A percentile compares a stretch with the other conserved stretches of the same genome.
Conservation (phyloP, 2,329 filamentous ascomycete species). For the Sporothrix euskadiensis region DNA sequence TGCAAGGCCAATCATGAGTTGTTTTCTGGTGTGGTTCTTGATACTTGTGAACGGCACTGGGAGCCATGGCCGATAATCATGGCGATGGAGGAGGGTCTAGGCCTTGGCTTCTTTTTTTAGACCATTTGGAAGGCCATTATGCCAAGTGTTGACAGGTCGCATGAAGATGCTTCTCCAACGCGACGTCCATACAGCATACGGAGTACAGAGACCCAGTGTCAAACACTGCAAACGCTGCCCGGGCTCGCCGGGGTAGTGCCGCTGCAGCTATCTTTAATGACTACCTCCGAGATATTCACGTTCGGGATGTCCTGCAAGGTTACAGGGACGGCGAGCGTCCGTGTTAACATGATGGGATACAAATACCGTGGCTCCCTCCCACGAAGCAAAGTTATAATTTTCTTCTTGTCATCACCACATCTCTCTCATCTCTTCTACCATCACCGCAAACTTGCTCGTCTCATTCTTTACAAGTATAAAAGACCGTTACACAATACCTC, state of each 20-base stretch:
- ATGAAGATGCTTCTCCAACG: not conserved
- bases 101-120: slow-evolving; percentile 15
- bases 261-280: not conserved
- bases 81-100: not conserved
- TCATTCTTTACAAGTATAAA: not conserved
- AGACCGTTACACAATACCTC: not conserved
- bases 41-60: not conserved
- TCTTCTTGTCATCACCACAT: not conserved
- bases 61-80: not conserved
- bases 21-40: not conserved
- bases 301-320: not conserved
- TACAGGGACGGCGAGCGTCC: not conserved
- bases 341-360: not conserved
- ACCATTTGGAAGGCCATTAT: not conserved
- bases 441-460: not conserved
- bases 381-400: not conserved
- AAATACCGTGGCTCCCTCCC: not conserved
- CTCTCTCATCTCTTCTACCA: not conserved
- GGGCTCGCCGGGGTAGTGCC: not conserved
- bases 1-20: not conserved
- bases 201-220: not conserved
- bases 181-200: not conserved
- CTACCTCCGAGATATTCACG: not conserved
- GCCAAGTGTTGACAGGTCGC: not conserved
- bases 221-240: not conserved